Base-by-base conservation (phyloP, 495 filamentous ascomycete genomes). In the Podospora australis region DNA sequence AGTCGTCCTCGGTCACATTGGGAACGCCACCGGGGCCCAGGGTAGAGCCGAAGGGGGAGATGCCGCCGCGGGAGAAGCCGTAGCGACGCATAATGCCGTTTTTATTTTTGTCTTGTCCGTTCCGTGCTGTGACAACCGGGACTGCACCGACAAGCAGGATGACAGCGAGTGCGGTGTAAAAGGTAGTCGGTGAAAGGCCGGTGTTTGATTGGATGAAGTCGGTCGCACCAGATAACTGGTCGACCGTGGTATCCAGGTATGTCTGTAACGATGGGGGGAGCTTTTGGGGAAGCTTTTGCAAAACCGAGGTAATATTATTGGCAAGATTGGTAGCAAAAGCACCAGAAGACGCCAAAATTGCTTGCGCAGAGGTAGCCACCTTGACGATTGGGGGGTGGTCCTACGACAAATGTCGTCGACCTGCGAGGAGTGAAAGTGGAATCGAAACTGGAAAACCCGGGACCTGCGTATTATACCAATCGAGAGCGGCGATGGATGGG, bases 1-100 rank as follows among this genome's bases (percentile, higher is more conserved):
- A 95, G 59, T 91, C 86, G 9, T 76, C 78, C 42, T 90, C 87
- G 60, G 77, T 83, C 52, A 92, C 81, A 50, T 81, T 69, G 7
- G 82, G 80, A 16, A 68, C 62, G 46, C 61, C 65, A 14, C 63
- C 63, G 10, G 60, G 64, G 51, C 60, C 69, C 63, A 73, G 62
- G 28, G 73, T 71, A 36, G 79, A 76, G 58, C 65, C 66, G 67
- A 74, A 79, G 25, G 79, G 74, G 40, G 79, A 78, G 44, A 80
- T 63, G 48, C 68, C 71, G 49, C 75, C 77, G 55, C 77, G 67
- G 34, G 77, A 63, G 62, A 77, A 81, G 54, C 75, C 76, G 64
- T 78, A 78, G 67, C 83, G 80, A 49, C 74, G 78, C 83, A 87
- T 84, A 52, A 63, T 73, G 23, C 45, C 54, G 40, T 46, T 39